These are phyloP conservation scores for Colletotrichum caudatum DNA, from an alignment of 2,329 filamentous ascomycete species.

Conservation along the genomic window DNA sequence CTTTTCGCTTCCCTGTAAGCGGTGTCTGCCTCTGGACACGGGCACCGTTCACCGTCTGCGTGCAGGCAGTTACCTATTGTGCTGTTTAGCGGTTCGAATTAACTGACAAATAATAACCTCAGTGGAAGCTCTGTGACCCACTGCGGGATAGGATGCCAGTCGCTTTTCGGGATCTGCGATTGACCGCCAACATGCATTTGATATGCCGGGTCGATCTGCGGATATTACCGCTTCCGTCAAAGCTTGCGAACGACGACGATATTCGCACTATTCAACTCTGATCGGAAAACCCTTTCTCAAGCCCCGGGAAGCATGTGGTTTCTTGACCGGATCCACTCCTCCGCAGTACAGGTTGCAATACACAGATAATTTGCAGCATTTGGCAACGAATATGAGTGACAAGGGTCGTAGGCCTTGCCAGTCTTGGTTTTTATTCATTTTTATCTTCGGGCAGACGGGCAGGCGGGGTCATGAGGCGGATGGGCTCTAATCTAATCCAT, in stretches of 20 bases:
- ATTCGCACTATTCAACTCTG: slow-evolving; percentile 27
- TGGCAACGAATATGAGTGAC: slow-evolving; percentile 30
- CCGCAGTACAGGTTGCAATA: slow-evolving; percentile 19
- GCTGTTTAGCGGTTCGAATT: not conserved
- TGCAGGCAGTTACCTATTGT: not conserved
- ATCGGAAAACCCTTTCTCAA: not conserved
- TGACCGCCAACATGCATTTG: slow-evolving; percentile 40
- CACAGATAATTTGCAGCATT: slow-evolving; percentile 10
- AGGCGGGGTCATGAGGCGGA: slow-evolving; percentile 8
- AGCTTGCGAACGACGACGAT: slow-evolving; percentile 16
- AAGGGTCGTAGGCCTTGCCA: slow-evolving; percentile 7
- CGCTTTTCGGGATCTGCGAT: slow-evolving; percentile 50
- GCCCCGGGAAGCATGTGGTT: not conserved
- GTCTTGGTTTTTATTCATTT: not conserved
- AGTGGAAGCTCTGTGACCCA: slow-evolving; percentile 48
- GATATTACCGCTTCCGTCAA: slow-evolving; percentile 22
- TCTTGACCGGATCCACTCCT: not conserved
- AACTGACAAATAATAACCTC: slow-evolving; percentile 24
- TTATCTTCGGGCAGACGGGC: not conserved
- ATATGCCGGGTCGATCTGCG: slow-evolving; percentile 6
- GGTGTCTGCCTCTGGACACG: slow-evolving; percentile 10
- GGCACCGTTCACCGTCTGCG: not conserved
- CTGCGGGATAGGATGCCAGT: slow-evolving; percentile 52
- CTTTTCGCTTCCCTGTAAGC: not conserved
- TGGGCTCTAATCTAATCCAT: not conserved